These are phyloP conservation scores for Arthrobotrys pseudoclavata DNA, from an alignment of 2,329 filamentous ascomycete genomes.

Conservation along the genomic window DNA sequence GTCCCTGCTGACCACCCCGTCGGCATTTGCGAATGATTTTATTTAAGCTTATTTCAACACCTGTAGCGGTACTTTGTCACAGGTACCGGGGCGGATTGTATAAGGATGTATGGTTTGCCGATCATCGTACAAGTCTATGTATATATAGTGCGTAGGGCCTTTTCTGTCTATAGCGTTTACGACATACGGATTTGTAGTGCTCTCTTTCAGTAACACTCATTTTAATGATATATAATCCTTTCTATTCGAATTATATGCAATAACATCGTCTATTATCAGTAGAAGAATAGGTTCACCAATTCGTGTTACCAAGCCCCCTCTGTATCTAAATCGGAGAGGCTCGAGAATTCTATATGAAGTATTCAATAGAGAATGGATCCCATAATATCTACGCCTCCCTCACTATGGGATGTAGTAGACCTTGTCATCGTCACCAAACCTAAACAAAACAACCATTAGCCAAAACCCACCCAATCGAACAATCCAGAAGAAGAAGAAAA, in stretches of 20 bases:
- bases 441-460: constrained; percentile 15
- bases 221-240: background rate
- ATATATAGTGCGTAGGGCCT: too few species aligned
- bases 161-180: too few species aligned
- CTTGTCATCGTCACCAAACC: constrained; percentile 42
- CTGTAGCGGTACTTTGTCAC: constrained; percentile 29
- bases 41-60: constrained; percentile 45
- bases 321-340: background rate
- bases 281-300: background rate
- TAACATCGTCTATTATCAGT: background rate
- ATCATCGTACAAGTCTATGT: background rate
- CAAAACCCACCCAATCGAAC: background rate
- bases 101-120: background rate
- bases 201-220: too few species aligned
- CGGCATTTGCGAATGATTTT: constrained; percentile 32
- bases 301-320: background rate
- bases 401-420: constrained; percentile 33
- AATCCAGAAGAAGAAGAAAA: background rate
- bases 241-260: background rate
- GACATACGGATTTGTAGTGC: too few species aligned
- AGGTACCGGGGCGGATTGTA: constrained; percentile 1
- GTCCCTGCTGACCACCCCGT: constrained; percentile 39
- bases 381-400: background rate
- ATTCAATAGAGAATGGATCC: background rate
- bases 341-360: background rate